Evolutionary conservation across 208 protist species (phyloP).

Genomic region (Porcisia deanei): DNA sequence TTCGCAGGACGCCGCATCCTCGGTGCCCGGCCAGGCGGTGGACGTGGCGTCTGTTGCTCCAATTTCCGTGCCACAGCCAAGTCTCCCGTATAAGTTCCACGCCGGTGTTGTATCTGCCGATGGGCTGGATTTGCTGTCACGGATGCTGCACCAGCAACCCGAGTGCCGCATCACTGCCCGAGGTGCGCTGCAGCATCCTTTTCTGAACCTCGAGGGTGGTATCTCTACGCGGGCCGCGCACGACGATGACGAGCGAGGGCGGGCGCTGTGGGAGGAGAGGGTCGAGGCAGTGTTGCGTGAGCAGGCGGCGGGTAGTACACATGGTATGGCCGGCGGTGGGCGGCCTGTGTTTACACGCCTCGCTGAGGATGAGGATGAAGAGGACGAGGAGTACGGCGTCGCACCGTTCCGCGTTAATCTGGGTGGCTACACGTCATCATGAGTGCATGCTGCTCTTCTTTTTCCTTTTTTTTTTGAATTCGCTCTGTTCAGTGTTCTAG

Average conservation of each 20-base stretch:
- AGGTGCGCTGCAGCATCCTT: constrained; percentile 71
- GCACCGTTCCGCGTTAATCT: constrained; percentile 15
- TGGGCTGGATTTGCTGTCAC: constrained; percentile 68
- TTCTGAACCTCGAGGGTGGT: constrained; percentile 32
- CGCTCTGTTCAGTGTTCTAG: neutral
- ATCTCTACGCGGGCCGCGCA: neutral
- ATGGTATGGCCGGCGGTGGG: neutral
- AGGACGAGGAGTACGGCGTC: constrained; percentile 17
- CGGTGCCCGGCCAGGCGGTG: neutral
- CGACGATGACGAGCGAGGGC: constrained; percentile 39
- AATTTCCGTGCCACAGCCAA: constrained; percentile 23
- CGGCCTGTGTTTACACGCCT: constrained; percentile 33
- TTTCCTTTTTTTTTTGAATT: neutral
- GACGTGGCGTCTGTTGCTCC: neutral
- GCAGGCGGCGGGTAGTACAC: neutral
- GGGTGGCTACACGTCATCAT: constrained; percentile 4
- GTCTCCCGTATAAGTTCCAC: constrained; percentile 69
- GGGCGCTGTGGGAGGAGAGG: constrained; percentile 48
- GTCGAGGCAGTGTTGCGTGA: constrained; percentile 27
- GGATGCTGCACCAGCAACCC: constrained; percentile 63
- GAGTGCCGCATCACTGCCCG: constrained; percentile 54
- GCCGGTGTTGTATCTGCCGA: constrained; percentile 44
- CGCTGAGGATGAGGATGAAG: constrained; percentile 17
- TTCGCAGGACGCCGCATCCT: neutral
- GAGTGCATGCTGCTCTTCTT: neutral